These are phyloP conservation scores for Aspergillus awamori DNA, from an alignment of 2,329 filamentous ascomycete genomes.

Conservation along the genomic window DNA sequence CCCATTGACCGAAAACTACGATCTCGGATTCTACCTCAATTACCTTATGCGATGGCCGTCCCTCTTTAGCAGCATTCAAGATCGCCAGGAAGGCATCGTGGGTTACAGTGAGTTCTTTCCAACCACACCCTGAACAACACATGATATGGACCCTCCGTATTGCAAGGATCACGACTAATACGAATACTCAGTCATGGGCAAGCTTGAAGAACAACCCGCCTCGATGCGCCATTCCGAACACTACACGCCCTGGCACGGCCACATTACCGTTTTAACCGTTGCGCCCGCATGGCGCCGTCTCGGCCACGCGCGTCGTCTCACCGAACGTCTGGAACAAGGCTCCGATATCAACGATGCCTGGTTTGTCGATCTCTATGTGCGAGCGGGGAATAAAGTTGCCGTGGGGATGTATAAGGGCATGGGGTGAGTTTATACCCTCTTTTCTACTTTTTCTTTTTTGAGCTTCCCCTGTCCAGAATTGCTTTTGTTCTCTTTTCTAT, in stretches of 20 bases:
- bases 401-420: slow-evolving; percentile 87
- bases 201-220: slow-evolving; percentile 83
- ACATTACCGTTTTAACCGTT: slow-evolving; percentile 94
- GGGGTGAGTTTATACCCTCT: slow-evolving; percentile 59
- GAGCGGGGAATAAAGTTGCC: slow-evolving; percentile 83
- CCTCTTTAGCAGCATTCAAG: slow-evolving; percentile 89
- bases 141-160: neutral
- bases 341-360: slow-evolving; percentile 82
- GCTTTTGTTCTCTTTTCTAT: no score
- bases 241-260: slow-evolving; percentile 98
- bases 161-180: neutral
- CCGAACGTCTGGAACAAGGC: slow-evolving; percentile 76
- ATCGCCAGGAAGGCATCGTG: slow-evolving; percentile 82
- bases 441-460: neutral
- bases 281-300: slow-evolving; percentile 82
- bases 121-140: slow-evolving; percentile 2
- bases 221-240: slow-evolving; percentile 76
- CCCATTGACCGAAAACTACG: slow-evolving; percentile 96
- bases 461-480: neutral
- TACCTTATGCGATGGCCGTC: slow-evolving; percentile 96
- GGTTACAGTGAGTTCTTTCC: slow-evolving; percentile 74
- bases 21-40: slow-evolving; percentile 90
- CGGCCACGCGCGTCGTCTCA: slow-evolving; percentile 83
- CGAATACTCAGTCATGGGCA: slow-evolving; percentile 77
- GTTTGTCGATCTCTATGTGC: slow-evolving; percentile 95